Evolutionary conservation across 306 rosid species (phyloP), one percentile per base, ranked within the genome.

Genomic region (Acacia acuminata): DNA sequence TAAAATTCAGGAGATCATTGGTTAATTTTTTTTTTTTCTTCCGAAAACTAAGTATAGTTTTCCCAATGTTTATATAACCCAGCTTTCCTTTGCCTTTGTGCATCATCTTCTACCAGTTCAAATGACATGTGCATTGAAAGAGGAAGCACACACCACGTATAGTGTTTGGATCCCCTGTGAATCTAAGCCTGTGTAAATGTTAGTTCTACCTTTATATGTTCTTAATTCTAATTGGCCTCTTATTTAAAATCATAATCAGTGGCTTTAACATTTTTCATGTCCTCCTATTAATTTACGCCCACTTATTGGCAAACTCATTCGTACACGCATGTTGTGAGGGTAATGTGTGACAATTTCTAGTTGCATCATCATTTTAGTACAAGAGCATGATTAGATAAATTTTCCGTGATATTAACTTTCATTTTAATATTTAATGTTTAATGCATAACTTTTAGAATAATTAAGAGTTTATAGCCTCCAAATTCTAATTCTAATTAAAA

Each of bases 111-210:
- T 34, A 24, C 48, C 15, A 30, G 82, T 76, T 77, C 34, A 22
- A 30, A 72, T 48, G 83, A 60, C 10, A 34, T n/a, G 53, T 75
- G 75, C 58, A 45, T 66, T 65, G 71, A 82, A 76, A 79, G 78
- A 70, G 81, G 84, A 77, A 63, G 77, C 65, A 75, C 81, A 82
- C 79, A 65, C 58, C 50, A 50, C 20, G 10, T 45, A 71, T 60
- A 60, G 43, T 60, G 86, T 82, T 84, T 87, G 86, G 79, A 79
- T 79, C 81, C 83, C 84, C 32, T 73, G 63, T 72, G 82, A 80
- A 82, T 82, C 83, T 47, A 66, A 85, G 73, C 81, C 73, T 87
- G 90, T 87, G 80, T 73, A 87, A 79, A 87, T 71, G 71, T 76
- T 73, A 78, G 58, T 67, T 73, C 76, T 85, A 40, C 65, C 68